Conservation (phyloP, 1,284 basidiomycete genomes). For the Cutaneotrichosporon sp. region DNA sequence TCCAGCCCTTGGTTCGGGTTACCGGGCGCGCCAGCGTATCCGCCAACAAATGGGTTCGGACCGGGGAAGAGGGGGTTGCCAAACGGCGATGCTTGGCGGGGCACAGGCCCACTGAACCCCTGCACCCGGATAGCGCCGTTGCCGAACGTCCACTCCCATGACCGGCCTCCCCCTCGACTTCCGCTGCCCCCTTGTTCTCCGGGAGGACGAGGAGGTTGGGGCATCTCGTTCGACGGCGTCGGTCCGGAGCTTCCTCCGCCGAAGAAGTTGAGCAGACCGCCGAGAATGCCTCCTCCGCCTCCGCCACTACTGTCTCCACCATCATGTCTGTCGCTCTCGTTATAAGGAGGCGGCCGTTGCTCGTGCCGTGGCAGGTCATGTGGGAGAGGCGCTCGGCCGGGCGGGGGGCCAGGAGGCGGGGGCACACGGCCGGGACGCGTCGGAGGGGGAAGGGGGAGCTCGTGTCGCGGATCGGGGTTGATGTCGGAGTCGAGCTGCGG, state of each 20-base stretch:
- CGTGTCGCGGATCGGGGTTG: slow-evolving; percentile 42
- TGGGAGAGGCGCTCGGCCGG: neutral
- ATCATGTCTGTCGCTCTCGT: too few species aligned
- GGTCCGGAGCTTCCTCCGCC: slow-evolving; percentile 1
- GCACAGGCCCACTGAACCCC: neutral
- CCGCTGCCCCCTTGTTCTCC: neutral
- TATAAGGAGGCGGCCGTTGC: too few species aligned
- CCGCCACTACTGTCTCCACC: neutral
- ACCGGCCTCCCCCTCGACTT: slow-evolving; percentile 1
- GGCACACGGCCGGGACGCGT: slow-evolving; percentile 20
- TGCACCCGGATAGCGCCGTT: slow-evolving; percentile 7
- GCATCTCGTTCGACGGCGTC: neutral
- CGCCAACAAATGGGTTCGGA: slow-evolving; percentile 9
- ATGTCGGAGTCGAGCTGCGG: slow-evolving; percentile 38
- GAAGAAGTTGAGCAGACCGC: slow-evolving; percentile 1
- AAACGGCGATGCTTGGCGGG: neutral
- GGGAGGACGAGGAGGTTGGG: neutral
- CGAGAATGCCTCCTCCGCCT: slow-evolving; percentile 5
- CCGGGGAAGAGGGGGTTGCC: slow-evolving; percentile 4
- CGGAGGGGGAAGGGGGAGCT: slow-evolving; percentile 38
- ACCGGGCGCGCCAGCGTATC: slow-evolving; percentile 9
- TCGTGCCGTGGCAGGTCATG: too few species aligned
- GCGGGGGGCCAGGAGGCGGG: neutral
- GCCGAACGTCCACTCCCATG: slow-evolving; percentile 11
- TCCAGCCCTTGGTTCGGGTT: slow-evolving; percentile 10